Evolutionary conservation across 352 stramenopile genomes (phyloP).

Genomic region (Phytophthora fragariaefolia): DNA sequence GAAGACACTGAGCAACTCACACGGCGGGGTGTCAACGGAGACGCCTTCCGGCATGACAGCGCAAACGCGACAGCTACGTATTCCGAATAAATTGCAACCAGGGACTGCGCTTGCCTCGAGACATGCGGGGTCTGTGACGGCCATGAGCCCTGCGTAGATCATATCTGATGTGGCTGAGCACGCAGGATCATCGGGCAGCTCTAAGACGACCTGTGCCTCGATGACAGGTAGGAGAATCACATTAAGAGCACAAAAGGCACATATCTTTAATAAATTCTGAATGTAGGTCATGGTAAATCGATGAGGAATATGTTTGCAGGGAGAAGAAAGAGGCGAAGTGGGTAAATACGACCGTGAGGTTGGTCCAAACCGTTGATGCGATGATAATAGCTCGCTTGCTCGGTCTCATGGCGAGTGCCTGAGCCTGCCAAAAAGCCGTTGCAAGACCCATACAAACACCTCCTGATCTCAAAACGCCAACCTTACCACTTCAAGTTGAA

Average conservation of each 20-base stretch:
- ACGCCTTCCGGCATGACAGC: constrained; percentile 10
- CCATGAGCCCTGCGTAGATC: constrained; percentile 15
- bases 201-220: background rate
- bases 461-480: background rate
- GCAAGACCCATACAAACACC: background rate
- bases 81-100: constrained; percentile 21
- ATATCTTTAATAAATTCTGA: constrained; percentile 7
- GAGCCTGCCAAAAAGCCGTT: background rate
- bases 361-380: background rate
- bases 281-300: background rate
- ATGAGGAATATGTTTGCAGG: background rate
- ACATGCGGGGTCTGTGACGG: constrained; percentile 12
- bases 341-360: background rate
- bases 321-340: background rate
- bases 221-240: background rate
- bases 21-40: constrained; percentile 1
- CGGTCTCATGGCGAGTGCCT: background rate
- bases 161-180: constrained; percentile 13
- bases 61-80: constrained; percentile 15
- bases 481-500: constrained; percentile 1
- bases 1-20: constrained; percentile 18
- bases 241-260: constrained; percentile 12
- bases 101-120: constrained; percentile 7
- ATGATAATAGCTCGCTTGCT: constrained; percentile 4
- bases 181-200: constrained; percentile 9